Base-by-base conservation (phyloP, 768 basidiomycete species). In the Pleurotus sapidus region DNA sequence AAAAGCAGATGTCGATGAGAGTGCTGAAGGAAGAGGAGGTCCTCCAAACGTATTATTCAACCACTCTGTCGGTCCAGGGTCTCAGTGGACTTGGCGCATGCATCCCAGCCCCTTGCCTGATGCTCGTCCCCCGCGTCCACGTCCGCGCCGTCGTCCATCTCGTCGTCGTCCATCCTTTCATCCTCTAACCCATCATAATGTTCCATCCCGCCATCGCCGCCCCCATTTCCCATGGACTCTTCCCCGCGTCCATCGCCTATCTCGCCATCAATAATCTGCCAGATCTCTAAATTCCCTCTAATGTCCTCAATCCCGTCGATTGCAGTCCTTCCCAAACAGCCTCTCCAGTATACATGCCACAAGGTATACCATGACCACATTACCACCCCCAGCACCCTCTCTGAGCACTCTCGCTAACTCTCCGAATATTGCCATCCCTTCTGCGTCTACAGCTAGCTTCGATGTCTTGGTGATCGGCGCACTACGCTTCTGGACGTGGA, bases 321-420 rank as follows among this genome's bases (percentile, higher is more conserved):
- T 3, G 91, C 84, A n/a, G 45, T 88, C 89, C 63, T 84, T 81
- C 62, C 89, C 88, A 67, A 98, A 95, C 47, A 93, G 77, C n/a
- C 87, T 74, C 68, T 96, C 92, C 45, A 95, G 75, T 47, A 98
- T 83, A 66, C 94, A 97, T 0, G 91, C 93, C 23, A 97, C 84
- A 23, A 98, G 83, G 65, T 89, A 97, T 2, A 93, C 88, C 81
- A 93, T 90, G 12, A 85, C 78, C 18, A 77, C 71, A 53, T 79
- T 83, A 42, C 86, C 86, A 62, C 89, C 80, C 42, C 87, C 80
- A 43, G 86, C 86, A 62, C 89, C 80, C 43, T 87, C 80, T 57
- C 85, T 80, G 23, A 92, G 78, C 24, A 84, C 81, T 4, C 65
- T 67, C 0, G 83, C 88, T 8, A 92, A 76, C 57, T 85, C 76